Evolutionary conservation across 192 early-diverging fungal species (phyloP).

Genomic region (Backusella australiensis): DNA sequence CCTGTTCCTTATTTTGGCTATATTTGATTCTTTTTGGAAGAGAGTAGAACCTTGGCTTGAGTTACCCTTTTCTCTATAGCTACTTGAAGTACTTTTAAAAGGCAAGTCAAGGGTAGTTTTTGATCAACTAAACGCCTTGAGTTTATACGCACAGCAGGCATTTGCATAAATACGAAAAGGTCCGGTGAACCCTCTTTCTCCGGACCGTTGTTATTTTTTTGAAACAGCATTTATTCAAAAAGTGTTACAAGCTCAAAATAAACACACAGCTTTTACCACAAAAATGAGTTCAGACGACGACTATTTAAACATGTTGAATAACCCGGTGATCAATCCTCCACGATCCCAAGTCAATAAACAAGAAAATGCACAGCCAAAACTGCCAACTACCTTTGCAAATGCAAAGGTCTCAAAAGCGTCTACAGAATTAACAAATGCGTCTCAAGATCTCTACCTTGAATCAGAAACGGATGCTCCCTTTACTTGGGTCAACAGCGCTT

Average conservation of each 20-base stretch:
- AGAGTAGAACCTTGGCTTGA: too few relatives aligned
- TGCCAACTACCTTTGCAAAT: background rate
- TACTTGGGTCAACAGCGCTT: background rate
- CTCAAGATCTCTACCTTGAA: background rate
- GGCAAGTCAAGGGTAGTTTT: too few relatives aligned
- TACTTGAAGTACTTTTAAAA: too few relatives aligned
- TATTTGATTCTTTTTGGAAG: too few relatives aligned
- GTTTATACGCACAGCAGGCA: too few relatives aligned
- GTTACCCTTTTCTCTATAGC: too few relatives aligned
- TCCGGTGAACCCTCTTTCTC: background rate
- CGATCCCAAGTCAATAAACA: background rate
- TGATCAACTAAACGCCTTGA: too few relatives aligned
- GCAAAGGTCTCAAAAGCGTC: background rate
- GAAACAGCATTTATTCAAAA: background rate
- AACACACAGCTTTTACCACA: background rate
- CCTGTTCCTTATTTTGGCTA: too few relatives aligned
- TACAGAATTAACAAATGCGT: background rate
- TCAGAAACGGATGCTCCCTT: slow-evolving; percentile 7
- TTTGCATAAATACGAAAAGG: too few relatives aligned
- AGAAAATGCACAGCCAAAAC: background rate
- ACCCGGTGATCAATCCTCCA: slow-evolving; percentile 12
- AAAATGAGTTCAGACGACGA: background rate
- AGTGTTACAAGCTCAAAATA: background rate
- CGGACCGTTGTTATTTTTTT: background rate
- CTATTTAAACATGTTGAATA: slow-evolving; percentile 6